Evolutionary conservation across 495 filamentous ascomycete genomes (phyloP), one percentile per base, ranked within the genome.

Genomic region (Podospora tetraspora): DNA sequence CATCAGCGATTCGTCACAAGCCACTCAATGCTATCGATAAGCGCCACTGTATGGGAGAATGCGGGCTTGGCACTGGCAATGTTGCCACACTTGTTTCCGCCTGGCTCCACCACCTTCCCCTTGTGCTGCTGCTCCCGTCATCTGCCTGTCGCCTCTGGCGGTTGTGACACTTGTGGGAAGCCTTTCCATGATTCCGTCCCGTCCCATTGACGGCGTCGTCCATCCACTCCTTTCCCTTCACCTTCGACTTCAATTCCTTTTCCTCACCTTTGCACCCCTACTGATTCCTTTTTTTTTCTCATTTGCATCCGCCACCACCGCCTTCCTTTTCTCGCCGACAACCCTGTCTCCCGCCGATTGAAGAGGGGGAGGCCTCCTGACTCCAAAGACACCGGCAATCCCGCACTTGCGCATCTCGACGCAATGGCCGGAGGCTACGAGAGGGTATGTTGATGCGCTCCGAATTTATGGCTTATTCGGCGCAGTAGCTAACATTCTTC

Each of bases 381-480:
- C 27, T 25, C 52, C 11, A 19, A 23, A 37, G 4, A 60, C 52
- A 52, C 52, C 64, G 16, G 59, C 59, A 19, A 52, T 30, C 24
- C 12, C 63, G 52, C 58, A 16, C 52, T 24, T 69, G 57, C 63
- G 6, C 19, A 59, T 27, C 66, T 64, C 66, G 34, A 60, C 78
- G 92, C 88, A 84, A 92, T 89, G 84, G 84, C 90, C 76, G 91
- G 92, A 82, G 88, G 91, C 68, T 97, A 97, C 80, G 90, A 94
- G 79, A 84, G 91, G 84, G 92, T 95, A 86, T 67, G 16, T 52
- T 16, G 89, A 81, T 32, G 24, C n/a, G 19, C 12, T 19, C 23
- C 43, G 32, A 13, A 21, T 11, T 32, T 13, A 16, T 13, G 6
- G 1, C 1, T 24, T 8, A 22, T n/a, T 25, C 1, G 23, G 13